A percentile compares a stretch with the other conserved stretches of the same genome.
phyloP scores from a whole-genome alignment of 768 basidiomycete species.

The Scleroderma citrinum region DNA sequence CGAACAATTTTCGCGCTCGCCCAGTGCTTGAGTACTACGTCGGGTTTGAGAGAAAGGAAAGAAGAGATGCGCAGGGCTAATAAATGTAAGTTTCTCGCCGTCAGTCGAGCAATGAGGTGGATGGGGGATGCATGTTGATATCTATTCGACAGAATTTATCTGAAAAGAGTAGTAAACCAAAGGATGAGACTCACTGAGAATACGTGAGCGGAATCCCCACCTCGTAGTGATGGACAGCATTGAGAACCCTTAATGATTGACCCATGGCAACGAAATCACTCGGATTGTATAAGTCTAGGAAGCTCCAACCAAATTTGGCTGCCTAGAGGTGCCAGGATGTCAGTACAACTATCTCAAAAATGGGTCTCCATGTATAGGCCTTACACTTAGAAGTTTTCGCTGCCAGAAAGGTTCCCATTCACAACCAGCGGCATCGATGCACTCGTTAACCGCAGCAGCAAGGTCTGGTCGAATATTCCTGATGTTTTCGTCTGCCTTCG shows the following conservation, averaged over 20 bases:
- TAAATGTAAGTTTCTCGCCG: slow-evolving; percentile 83
- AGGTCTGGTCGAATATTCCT: slow-evolving; percentile 84
- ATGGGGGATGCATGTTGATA: slow-evolving; percentile 78
- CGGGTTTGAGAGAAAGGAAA: slow-evolving; percentile 77
- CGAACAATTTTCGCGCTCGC: slow-evolving; percentile 85
- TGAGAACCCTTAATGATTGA: slow-evolving; percentile 86
- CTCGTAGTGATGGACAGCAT: slow-evolving; percentile 86
- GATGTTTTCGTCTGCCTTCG: slow-evolving; percentile 91
- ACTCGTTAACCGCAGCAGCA: slow-evolving; percentile 81
- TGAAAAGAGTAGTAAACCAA: neutral
- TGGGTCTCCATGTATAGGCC: slow-evolving; percentile 10
- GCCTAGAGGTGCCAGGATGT: slow-evolving; percentile 44
- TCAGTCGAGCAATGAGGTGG: slow-evolving; percentile 75
- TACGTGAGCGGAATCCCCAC: slow-evolving; percentile 92
- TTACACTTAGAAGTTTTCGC: slow-evolving; percentile 73
- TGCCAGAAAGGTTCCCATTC: slow-evolving; percentile 94
- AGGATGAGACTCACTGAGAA: slow-evolving; percentile 59
- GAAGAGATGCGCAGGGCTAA: slow-evolving; percentile 87
- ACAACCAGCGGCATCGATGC: slow-evolving; percentile 87
- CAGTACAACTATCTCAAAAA: neutral
- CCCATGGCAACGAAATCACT: slow-evolving; percentile 91
- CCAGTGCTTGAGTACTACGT: slow-evolving; percentile 92
- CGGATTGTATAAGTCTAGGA: slow-evolving; percentile 89
- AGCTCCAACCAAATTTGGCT: slow-evolving; percentile 94
- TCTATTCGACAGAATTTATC: slow-evolving; percentile 35